These are phyloP conservation scores for Kokia cookei DNA, from an alignment of 441 rosid genomes.

Conservation along the genomic window DNA sequence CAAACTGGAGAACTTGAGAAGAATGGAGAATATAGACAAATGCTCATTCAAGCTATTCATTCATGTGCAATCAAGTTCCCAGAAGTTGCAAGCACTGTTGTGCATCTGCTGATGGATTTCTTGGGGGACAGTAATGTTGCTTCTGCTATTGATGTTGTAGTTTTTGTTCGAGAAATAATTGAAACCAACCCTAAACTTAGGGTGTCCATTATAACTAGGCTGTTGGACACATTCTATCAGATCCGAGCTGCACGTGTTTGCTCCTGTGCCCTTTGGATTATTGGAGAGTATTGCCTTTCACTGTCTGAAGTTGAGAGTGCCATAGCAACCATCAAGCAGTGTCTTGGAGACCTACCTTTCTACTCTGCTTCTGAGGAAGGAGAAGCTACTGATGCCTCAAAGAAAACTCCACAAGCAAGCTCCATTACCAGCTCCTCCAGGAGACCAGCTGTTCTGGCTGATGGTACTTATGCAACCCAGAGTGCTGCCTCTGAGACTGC, in stretches of 20 bases:
- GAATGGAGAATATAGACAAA: conserved; percentile 86
- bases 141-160: conserved; percentile 78
- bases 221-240: conserved; percentile 87
- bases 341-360: conserved; percentile 87
- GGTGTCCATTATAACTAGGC: conserved; percentile 77
- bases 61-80: conserved; percentile 91
- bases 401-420: conserved; percentile 43
- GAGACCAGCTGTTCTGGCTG: conserved; percentile 91
- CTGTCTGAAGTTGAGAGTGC: conserved; percentile 86
- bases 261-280: conserved; percentile 86
- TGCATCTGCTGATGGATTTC: conserved; percentile 92
- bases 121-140: conserved; percentile 85
- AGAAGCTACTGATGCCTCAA: conserved; percentile 47
- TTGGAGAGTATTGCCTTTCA: conserved; percentile 85
- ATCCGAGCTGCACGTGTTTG: conserved; percentile 88
- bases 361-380: conserved; percentile 55
- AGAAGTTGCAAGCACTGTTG: conserved; percentile 89
- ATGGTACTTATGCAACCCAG: conserved; percentile 93
- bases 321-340: conserved; percentile 72
- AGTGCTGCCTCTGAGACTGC: conserved; percentile 93
- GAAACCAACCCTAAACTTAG: conserved; percentile 80
- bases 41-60: conserved; percentile 94
- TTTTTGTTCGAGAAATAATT: conserved; percentile 82
- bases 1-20: conserved; percentile 90
- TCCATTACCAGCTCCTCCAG: conserved; percentile 63